Conservation (phyloP, 2,329 filamentous ascomycete species). For the Cercospora sp. region DNA sequence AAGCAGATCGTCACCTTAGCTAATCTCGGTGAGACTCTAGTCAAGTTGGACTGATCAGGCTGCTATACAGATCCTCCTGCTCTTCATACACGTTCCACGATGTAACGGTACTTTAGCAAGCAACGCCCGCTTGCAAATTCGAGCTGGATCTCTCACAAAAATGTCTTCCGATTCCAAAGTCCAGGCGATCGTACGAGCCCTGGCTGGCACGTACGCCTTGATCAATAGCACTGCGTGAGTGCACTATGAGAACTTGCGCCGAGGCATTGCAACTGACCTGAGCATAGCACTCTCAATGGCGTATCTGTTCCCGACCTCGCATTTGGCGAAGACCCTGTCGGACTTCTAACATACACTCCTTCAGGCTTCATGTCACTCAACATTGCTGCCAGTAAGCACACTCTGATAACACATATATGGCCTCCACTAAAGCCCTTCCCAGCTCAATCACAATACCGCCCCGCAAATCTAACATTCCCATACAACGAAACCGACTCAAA, state of each 20-base stretch:
- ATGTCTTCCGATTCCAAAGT: background rate
- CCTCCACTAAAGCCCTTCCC: too few relatives aligned
- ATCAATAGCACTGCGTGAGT: slow-evolving; percentile 7
- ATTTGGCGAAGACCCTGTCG: slow-evolving; percentile 11
- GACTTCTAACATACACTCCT: slow-evolving; percentile 8
- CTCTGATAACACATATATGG: too few relatives aligned
- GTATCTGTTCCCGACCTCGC: slow-evolving; percentile 7
- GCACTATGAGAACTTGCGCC: background rate
- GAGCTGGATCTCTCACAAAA: background rate
- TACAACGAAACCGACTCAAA: slow-evolving; percentile 8
- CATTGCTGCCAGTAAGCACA: slow-evolving; percentile 8
- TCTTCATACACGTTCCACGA: background rate
- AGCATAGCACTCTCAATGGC: slow-evolving; percentile 3
- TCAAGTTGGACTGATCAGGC: background rate
- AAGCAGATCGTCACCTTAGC: background rate
- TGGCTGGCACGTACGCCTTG: slow-evolving; percentile 11
- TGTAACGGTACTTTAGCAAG: background rate
- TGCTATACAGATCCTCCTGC: background rate
- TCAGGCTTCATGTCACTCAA: slow-evolving; percentile 12
- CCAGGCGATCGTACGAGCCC: background rate
- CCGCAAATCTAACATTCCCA: slow-evolving; percentile 1
- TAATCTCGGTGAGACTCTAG: slow-evolving; percentile 1
- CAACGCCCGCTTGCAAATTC: background rate
- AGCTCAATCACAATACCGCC: slow-evolving; percentile 7
- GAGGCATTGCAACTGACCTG: background rate